These are phyloP conservation scores for Auxenochlorella pyrenoidosa DNA, from an alignment of 139 green algal species.

Conservation along the genomic window DNA sequence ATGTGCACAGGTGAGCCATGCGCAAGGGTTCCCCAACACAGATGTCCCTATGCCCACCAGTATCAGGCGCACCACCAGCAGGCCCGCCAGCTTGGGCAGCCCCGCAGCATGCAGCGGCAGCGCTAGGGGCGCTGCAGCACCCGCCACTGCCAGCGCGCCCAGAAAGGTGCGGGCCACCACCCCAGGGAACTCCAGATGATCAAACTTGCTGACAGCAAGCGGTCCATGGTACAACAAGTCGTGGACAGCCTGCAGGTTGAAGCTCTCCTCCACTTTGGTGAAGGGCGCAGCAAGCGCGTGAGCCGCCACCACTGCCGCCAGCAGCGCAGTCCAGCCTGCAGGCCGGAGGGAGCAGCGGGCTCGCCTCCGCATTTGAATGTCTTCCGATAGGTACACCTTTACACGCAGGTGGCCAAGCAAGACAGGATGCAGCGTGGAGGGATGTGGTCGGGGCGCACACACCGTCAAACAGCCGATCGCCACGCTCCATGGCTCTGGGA, in stretches of 20 bases:
- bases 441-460: neutral
- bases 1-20: neutral
- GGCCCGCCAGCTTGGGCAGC: slow-evolving; percentile 20
- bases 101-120: neutral
- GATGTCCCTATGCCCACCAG: slow-evolving; percentile 27
- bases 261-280: slow-evolving; percentile 92
- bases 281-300: slow-evolving; percentile 63
- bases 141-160: slow-evolving; percentile 38
- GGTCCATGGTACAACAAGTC: slow-evolving; percentile 75
- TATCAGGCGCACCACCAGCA: slow-evolving; percentile 24
- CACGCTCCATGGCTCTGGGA: neutral
- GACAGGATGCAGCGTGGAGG: neutral
- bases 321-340: slow-evolving; percentile 30
- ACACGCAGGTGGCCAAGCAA: too few species aligned
- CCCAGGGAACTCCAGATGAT: slow-evolving; percentile 86
- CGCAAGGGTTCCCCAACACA: neutral
- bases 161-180: slow-evolving; percentile 87
- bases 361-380: too few species aligned
- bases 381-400: too few species aligned
- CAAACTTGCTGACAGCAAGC: slow-evolving; percentile 62
- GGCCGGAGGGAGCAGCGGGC: neutral
- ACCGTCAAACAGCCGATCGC: slow-evolving; percentile 8
- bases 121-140: neutral
- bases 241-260: slow-evolving; percentile 81
- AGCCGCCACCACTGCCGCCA: slow-evolving; percentile 24